Base-by-base conservation (phyloP, 768 basidiomycete genomes). In the Boletus insuetus region DNA sequence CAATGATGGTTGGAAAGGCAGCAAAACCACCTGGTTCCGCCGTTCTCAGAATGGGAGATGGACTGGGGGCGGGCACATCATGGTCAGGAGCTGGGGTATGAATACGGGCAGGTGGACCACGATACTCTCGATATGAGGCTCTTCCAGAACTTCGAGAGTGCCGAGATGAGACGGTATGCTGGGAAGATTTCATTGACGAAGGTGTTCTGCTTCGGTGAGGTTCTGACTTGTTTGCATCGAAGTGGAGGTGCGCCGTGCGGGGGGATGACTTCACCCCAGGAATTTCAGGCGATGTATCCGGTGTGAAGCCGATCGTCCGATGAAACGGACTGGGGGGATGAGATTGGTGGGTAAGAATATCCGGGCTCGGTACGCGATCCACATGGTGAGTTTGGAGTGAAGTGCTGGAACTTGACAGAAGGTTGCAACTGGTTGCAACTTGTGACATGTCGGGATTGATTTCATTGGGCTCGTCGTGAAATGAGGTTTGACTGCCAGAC, bases 61-160 rank as follows among this genome's bases (percentile, higher is more conserved):
- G n/a, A n/a, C n/a, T n/a, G n/a, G n/a, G n/a, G n/a, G n/a, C n/a
- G 46, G 17, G 17, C 8, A 7, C 13, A 35, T 19, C 22, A 42
- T 31, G 45, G 24, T 43, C 41, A 7, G 26, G 31, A 7, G n/a
- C 41, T n/a, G 62, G 58, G 0, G 49, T 54, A 34, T 58, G 60
- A 43, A 26, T 22, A 22, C 49, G 57, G 31, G 63, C 49, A 34
- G 51, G 34, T 16, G 57, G 51, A 6, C 63, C 69, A 26, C 3
- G 59, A 40, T 69, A 49, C 9, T 38, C 53, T 44, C 63, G 65
- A 51, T 65, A 65, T 14, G 67, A 64, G 1, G 55, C 47, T 32
- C 65, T 63, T 13, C 64, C 69, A 22, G 68, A 66, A 19, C 24
- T 50, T 50, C 38, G 39, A 55, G 64, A 61, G 46, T 39, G 42